phyloP scores from a whole-genome alignment of 768 basidiomycete genomes.

The Rhodosporidiobolus sp. region DNA sequence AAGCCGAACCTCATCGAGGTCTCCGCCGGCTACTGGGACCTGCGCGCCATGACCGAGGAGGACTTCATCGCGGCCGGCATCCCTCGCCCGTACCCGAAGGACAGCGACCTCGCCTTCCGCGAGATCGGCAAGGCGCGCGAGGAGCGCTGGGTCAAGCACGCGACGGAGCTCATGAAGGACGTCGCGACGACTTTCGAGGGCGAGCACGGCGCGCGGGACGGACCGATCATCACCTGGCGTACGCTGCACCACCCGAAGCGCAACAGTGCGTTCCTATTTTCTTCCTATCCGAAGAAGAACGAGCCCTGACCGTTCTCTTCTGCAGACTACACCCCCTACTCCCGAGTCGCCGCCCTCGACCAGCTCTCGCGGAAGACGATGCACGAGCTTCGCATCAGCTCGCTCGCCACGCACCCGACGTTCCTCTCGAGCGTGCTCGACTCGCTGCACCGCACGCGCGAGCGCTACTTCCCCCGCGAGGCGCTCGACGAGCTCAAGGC shows the following conservation, averaged over 20 bases:
- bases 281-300: neutral
- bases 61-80: conserved; percentile 31
- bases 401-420: conserved; percentile 34
- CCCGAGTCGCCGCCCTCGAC: conserved; percentile 33
- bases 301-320: neutral
- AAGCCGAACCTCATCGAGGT: conserved; percentile 35
- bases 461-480: conserved; percentile 18
- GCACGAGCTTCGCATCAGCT: conserved; percentile 35
- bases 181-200: conserved; percentile 33
- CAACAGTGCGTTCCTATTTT: conserved; percentile 22
- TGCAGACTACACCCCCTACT: conserved; percentile 36
- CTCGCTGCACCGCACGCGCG: conserved; percentile 4
- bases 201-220: conserved; percentile 18
- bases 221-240: conserved; percentile 35
- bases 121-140: conserved; percentile 29
- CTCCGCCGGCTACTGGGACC: conserved; percentile 35
- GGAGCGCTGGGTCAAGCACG: conserved; percentile 22
- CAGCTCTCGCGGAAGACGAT: conserved; percentile 33
- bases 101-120: conserved; percentile 30
- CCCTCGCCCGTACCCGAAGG: conserved; percentile 30
- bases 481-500: conserved; percentile 17
- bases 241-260: conserved; percentile 36
- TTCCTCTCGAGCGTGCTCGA: conserved; percentile 14
- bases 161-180: conserved; percentile 22
- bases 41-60: conserved; percentile 37